Evolutionary conservation across 331 rosid genomes (phyloP).

Genomic region (Phaseolus coccineus): DNA sequence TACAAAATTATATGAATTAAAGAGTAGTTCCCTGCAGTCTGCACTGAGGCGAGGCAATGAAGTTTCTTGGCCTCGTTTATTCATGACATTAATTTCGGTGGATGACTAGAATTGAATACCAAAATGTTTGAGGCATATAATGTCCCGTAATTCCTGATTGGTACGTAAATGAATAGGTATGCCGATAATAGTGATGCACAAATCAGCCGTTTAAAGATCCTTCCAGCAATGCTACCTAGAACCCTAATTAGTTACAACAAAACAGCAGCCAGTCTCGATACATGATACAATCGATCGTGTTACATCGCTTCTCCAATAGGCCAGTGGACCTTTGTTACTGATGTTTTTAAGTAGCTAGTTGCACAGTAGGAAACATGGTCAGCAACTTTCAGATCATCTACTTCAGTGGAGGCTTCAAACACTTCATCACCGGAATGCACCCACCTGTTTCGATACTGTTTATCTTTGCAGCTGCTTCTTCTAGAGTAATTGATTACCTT

Average conservation of each 20-base stretch:
- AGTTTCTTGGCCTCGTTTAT: background rate
- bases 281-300: slow-evolving; percentile 29
- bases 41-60: too few relatives aligned
- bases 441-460: slow-evolving; percentile 50
- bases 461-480: slow-evolving; percentile 67
- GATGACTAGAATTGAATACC: background rate
- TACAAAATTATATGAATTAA: too few relatives aligned
- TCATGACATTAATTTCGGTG: background rate
- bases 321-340: slow-evolving; percentile 53
- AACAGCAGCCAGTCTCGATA: slow-evolving; percentile 33
- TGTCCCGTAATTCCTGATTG: background rate
- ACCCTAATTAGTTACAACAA: background rate
- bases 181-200: background rate
- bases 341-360: slow-evolving; percentile 59
- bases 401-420: slow-evolving; percentile 45
- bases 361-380: slow-evolving; percentile 65
- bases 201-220: background rate
- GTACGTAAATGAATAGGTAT: too few relatives aligned
- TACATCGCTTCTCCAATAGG: slow-evolving; percentile 73
- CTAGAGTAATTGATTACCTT: slow-evolving; percentile 58
- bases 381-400: slow-evolving; percentile 51
- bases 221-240: background rate
- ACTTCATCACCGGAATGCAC: slow-evolving; percentile 36
- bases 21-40: background rate
- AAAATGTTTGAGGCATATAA: too few relatives aligned